These are phyloP conservation scores for Claviceps digitariae DNA, from an alignment of 2,329 filamentous ascomycete species.

Conservation along the genomic window DNA sequence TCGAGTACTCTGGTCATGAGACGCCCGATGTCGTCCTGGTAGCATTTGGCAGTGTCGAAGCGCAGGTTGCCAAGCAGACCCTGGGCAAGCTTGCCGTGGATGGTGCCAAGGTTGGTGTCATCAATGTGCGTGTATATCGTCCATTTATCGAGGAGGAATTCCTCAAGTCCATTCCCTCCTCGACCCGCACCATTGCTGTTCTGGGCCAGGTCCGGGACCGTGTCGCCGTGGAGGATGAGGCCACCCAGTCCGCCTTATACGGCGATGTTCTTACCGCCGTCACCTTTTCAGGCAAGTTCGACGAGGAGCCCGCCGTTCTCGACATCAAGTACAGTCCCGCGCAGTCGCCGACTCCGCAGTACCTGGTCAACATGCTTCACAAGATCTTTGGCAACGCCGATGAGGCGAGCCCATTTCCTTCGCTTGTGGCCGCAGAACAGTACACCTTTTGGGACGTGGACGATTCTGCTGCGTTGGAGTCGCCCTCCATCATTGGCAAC, in stretches of 20 bases:
- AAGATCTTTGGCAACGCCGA: constrained; percentile 42
- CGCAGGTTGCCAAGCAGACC: constrained; percentile 73
- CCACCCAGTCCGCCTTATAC: constrained; percentile 73
- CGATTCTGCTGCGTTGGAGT: constrained; percentile 50
- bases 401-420: constrained; percentile 25
- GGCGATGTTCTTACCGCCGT: constrained; percentile 81
- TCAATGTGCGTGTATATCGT: constrained; percentile 87
- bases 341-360: constrained; percentile 40
- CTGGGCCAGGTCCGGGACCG: constrained; percentile 77
- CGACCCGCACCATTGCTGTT: constrained; percentile 63
- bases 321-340: constrained; percentile 84
- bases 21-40: constrained; percentile 73
- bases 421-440: constrained; percentile 53
- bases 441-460: constrained; percentile 93
- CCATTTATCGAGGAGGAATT: constrained; percentile 95
- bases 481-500: constrained; percentile 46
- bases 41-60: constrained; percentile 84
- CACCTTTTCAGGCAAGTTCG: constrained; percentile 59
- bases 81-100: constrained; percentile 57
- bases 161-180: constrained; percentile 63
- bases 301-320: constrained; percentile 48
- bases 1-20: constrained; percentile 84
- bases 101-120: constrained; percentile 67
- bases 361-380: constrained; percentile 37
- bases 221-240: constrained; percentile 57